Evolutionary conservation across 2,329 filamentous ascomycete genomes (phyloP), one percentile per base, ranked within the genome.

Genomic region (Cladosporium sp.): DNA sequence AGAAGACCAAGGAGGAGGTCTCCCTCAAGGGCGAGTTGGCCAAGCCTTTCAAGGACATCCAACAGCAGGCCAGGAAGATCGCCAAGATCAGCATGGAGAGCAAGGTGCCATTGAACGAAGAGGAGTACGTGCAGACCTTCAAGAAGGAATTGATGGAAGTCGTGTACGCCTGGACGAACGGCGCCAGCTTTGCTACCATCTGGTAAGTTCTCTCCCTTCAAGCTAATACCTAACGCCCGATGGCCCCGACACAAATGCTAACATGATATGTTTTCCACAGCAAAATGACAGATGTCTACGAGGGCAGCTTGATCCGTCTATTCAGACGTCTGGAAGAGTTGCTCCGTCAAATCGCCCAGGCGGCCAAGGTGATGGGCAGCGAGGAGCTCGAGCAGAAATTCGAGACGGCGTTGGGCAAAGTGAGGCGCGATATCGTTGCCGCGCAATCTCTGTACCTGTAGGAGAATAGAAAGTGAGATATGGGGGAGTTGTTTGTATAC

Each of bases 281-380:
- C 81, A 96, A 96, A 92, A 97, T 99, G 93, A 98, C 95, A 32
- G 94, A 97, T 74, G 92, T 94, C 32, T 99, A 97, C 79, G 95
- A 99, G 82, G 95, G 95, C 67, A 97, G 92, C 66, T 83, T 99
- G 68, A 98, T 99, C 73, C 92, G 95, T 59, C 88, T 97, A 47
- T 99, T 99, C 87, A 91, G 95, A 64, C 91, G 95, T 24, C 84
- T 99, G 36, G 95, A 99, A 80, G 95, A 99, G 80, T 84, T 97
- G 66, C 84, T 99, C 41, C 88, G 95, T 71, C 95, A 99, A 79
- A 96, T 98, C 86, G 94, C 91, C 18, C 92, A 98, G 80, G 95
- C 94, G 28, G 88, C 92, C 71, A 98, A 97, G 82, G 94, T 97
- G 69, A 99, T 99, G 95, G 95, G 95, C 74, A 97, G 91, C 77